Evolutionary conservation across 1,139 yeast species (phyloP).

Genomic region (Hansenula anomala): DNA sequence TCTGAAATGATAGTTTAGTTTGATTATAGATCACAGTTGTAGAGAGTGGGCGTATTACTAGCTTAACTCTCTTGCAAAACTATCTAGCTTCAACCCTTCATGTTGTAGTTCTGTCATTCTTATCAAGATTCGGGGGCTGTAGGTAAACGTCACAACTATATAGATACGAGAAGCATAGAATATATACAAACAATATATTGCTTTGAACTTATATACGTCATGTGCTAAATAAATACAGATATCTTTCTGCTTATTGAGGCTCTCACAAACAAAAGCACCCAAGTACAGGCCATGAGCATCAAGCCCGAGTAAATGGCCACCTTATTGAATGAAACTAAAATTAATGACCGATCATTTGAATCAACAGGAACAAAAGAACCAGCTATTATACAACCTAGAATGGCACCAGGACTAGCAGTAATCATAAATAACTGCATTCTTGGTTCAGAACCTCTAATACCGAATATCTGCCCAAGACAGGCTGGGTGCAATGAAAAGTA

Average conservation of each 20-base stretch:
- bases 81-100: too few relatives aligned
- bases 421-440: slow-evolving; percentile 14
- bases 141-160: too few relatives aligned
- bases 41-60: too few relatives aligned
- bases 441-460: slow-evolving; percentile 14
- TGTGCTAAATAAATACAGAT: too few relatives aligned
- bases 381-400: slow-evolving; percentile 18
- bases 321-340: slow-evolving; percentile 11
- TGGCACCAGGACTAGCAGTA: slow-evolving; percentile 17
- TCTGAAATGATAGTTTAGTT: too few relatives aligned
- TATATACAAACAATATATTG: too few relatives aligned
- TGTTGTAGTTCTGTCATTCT: too few relatives aligned
- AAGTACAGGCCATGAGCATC: slow-evolving; percentile 8
- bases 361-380: slow-evolving; percentile 17
- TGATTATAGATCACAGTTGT: too few relatives aligned
- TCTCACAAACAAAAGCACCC: slow-evolving; percentile 9
- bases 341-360: slow-evolving; percentile 2
- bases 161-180: too few relatives aligned
- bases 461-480: slow-evolving; percentile 17
- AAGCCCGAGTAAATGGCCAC: slow-evolving; percentile 15
- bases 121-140: too few relatives aligned
- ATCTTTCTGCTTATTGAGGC: slow-evolving; percentile 9
- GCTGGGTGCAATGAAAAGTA: slow-evolving; percentile 18
- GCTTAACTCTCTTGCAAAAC: too few relatives aligned
- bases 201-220: too few relatives aligned